Conservation (phyloP, 257 asterid genomes). For the Eustoma russellianum region DNA sequence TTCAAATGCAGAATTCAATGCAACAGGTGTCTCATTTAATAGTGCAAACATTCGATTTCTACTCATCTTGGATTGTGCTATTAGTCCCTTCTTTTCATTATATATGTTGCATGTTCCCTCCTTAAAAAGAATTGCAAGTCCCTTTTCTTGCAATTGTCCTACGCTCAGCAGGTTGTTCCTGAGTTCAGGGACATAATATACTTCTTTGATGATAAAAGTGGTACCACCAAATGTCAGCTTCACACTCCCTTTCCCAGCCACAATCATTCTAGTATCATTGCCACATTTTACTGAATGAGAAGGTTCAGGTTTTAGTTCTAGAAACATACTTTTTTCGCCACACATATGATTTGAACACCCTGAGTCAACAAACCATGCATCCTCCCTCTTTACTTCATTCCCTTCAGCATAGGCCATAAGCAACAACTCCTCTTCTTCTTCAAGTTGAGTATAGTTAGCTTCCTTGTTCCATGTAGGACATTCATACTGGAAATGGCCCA, state of each 20-base stretch:
- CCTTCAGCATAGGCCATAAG: neutral
- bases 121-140: neutral
- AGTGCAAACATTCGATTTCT: neutral
- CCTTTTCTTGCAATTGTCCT: neutral
- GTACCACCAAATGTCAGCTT: neutral
- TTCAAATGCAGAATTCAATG: neutral
- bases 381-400: neutral
- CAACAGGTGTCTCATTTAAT: neutral
- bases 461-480: neutral
- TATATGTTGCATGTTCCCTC: neutral
- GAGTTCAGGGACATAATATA: neutral
- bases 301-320: neutral
- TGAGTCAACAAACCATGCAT: neutral
- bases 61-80: neutral
- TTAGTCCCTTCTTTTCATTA: neutral
- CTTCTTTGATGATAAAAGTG: neutral
- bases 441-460: too few relatives aligned
- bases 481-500: neutral
- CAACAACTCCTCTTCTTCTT: neutral
- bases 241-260: too few relatives aligned
- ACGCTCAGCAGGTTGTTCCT: neutral
- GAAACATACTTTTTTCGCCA: neutral
- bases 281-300: too few relatives aligned
- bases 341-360: neutral
- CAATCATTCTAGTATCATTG: neutral